Conservation (phyloP, 257 asterid species). For the Scutellaria minor region DNA sequence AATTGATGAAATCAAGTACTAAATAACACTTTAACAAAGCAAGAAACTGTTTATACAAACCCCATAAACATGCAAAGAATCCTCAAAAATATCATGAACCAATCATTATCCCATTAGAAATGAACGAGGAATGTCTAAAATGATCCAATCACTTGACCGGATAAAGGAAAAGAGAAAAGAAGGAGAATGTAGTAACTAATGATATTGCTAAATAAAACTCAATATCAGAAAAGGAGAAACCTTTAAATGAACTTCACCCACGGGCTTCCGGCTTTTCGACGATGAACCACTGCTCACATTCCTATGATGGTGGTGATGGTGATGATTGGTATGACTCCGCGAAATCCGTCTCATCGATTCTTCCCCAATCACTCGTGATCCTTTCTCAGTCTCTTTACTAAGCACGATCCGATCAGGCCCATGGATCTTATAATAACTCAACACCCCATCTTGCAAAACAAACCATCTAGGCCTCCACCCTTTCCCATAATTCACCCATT, state of each 20-base stretch:
- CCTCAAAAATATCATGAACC: background rate
- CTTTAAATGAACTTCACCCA: conserved; percentile 99
- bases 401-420: conserved; percentile 83
- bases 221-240: conserved; percentile 31
- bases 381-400: conserved; percentile 68
- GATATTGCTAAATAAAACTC: conserved; percentile 21
- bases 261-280: conserved; percentile 57
- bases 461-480: conserved; percentile 99
- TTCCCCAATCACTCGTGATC: conserved; percentile 84
- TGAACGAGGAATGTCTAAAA: conserved; percentile 10
- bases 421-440: conserved; percentile 92
- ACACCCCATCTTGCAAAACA: conserved; percentile 94
- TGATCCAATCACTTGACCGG: conserved; percentile 7
- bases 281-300: conserved; percentile 40
- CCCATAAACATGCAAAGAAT: conserved; percentile 1
- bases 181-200: background rate
- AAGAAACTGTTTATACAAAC: conserved; percentile 10
- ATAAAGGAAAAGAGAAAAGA: background rate
- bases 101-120: background rate
- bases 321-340: conserved; percentile 37
- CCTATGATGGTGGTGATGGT: conserved; percentile 39
- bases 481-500: conserved; percentile 98
- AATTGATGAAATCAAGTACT: conserved; percentile 13
- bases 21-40: conserved; percentile 5
- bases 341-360: conserved; percentile 67